Evolutionary conservation across 1,284 basidiomycete genomes (phyloP), one percentile per base, ranked within the genome.

Genomic region (Meripilus lineatus): DNA sequence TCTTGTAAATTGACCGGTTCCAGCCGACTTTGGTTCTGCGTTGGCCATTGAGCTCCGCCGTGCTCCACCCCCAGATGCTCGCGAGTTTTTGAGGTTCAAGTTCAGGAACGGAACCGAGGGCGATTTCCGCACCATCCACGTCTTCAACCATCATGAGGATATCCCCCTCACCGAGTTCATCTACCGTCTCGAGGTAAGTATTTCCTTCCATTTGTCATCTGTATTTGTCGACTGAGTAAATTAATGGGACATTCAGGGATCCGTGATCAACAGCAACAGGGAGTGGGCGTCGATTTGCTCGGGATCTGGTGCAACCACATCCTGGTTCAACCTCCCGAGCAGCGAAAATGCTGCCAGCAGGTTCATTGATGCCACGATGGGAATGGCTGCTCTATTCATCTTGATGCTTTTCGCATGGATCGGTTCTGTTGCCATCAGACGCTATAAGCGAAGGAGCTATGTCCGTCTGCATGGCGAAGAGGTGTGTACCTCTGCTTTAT

Each of bases 51-150:
- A 93, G 68, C 71, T 93, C 46, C 79, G 80, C 58, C 79, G 81
- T 49, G 77, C 80, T 53, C 71, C 77, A 49, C 75, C 82, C 38
- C 82, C 84, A n/a, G 84, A 87, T 56, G 69, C 76, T 51, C 80
- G 84, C 51, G 81, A 85, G 66, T 85, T 86, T 67, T 67, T 93
- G 58, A 81, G 84, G 56, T 73, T 92, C 72, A 84, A 79, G 64
- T 91, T 92, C 79, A 84, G 81, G 69, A 93, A 93, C 64, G 89
- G 89, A 33, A 84, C 88, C 24, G 55, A 64, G 28, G 71, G 70
- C 48, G 62, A 68, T 54, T 81, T 79, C 68, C 59, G 75, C 55
- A 75, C 77, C 48, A 64, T 84, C 58, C 77, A 82, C 57, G 80
- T 79, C 56, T 86, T 84, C 59, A 79, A 77, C 46, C 79, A 84